Evolutionary conservation across 306 rosid genomes (phyloP).

Genomic region (Vicia villosa): DNA sequence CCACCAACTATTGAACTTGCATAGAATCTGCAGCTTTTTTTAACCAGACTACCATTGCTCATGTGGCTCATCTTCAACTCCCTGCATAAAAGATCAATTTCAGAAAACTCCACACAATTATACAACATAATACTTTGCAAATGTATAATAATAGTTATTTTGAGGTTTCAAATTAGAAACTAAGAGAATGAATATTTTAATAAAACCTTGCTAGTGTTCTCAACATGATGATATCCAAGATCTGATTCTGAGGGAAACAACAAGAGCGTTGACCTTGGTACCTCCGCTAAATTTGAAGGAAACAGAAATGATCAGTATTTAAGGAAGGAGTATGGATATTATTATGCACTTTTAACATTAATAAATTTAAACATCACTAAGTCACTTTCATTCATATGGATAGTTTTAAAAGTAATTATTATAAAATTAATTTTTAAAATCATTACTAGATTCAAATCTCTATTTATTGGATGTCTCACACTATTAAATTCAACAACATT

Average conservation of each 20-base stretch:
- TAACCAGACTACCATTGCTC: conserved; percentile 34
- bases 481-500: no score
- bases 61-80: conserved; percentile 44
- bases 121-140: background rate
- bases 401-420: no score
- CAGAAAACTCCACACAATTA: background rate
- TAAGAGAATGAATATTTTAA: background rate
- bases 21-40: conserved; percentile 44
- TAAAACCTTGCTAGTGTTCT: conserved; percentile 63
- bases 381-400: no score
- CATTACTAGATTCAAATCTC: no score
- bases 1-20: conserved; percentile 38
- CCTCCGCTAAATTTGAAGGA: conserved; percentile 25
- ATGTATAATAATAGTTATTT: background rate
- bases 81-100: conserved; percentile 35
- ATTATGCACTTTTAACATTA: no score
- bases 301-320: conserved; percentile 36
- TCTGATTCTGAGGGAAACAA: conserved; percentile 26
- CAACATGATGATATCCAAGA: conserved; percentile 58
- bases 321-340: conserved; percentile 17
- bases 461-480: no score
- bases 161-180: conserved; percentile 14
- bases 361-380: no score
- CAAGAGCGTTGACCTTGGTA: conserved; percentile 24
- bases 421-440: no score